Conservation (phyloP, 768 basidiomycete genomes). For the Mycena latifolia region DNA sequence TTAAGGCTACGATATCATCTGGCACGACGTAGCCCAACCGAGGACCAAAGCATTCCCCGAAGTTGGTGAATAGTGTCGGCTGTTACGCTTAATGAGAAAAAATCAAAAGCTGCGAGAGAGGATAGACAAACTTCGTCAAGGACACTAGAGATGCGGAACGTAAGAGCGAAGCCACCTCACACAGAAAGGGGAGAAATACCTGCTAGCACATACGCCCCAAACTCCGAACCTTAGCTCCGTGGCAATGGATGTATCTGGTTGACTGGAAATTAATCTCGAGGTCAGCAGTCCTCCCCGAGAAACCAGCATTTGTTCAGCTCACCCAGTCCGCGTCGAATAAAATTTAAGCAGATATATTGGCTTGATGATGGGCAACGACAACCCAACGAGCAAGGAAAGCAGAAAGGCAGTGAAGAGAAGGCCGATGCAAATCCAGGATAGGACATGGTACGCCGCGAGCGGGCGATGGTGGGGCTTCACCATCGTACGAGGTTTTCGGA, state of each 20-base stretch:
- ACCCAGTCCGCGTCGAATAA: slow-evolving; percentile 45
- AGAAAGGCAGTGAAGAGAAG: slow-evolving; percentile 73
- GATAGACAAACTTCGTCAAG: slow-evolving; percentile 19
- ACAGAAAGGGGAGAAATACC: slow-evolving; percentile 43
- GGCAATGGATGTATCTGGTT: slow-evolving; percentile 63
- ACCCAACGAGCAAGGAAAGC: slow-evolving; percentile 80
- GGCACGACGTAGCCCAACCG: slow-evolving; percentile 79
- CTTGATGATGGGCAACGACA: slow-evolving; percentile 83
- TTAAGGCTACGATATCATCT: slow-evolving; percentile 47
- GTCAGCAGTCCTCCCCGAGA: slow-evolving; percentile 11
- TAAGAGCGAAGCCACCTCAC: slow-evolving; percentile 3
- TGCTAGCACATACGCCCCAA: slow-evolving; percentile 85
- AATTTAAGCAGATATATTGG: slow-evolving; percentile 72
- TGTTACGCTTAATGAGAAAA: slow-evolving; percentile 22
- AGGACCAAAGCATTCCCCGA: slow-evolving; percentile 68
- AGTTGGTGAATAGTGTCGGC: slow-evolving; percentile 52
- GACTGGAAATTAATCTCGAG: slow-evolving; percentile 7
- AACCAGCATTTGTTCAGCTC: neutral
- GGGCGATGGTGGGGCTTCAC: slow-evolving; percentile 49
- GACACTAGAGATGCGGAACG: slow-evolving; percentile 4
- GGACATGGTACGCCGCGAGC: slow-evolving; percentile 57
- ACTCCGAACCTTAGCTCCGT: slow-evolving; percentile 81
- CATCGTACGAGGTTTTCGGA: slow-evolving; percentile 6
- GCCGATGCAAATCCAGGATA: slow-evolving; percentile 61
- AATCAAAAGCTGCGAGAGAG: neutral